Conservation (phyloP, 306 rosid species). For the Dryas drummondii region DNA sequence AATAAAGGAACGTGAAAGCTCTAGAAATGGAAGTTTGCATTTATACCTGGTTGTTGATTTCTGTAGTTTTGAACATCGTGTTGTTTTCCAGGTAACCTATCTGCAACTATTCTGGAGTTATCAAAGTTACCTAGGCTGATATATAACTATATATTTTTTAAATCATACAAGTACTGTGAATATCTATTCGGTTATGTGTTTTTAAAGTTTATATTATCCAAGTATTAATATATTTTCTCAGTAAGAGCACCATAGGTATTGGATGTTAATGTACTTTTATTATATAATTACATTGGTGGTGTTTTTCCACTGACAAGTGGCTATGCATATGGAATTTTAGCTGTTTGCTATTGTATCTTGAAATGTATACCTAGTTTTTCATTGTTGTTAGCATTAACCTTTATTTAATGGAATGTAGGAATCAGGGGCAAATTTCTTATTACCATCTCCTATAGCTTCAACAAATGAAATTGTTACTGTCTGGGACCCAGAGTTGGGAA, state of each 20-base stretch:
- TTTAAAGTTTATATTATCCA: background rate
- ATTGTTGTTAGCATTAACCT: constrained; percentile 7
- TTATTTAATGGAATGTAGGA: constrained; percentile 64
- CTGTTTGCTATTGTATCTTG: background rate
- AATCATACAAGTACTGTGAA: too few species aligned
- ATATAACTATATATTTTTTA: background rate
- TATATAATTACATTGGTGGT: background rate
- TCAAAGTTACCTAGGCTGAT: constrained; percentile 8
- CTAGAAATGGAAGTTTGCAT: constrained; percentile 73
- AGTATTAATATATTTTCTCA: background rate
- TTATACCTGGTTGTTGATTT: constrained; percentile 84
- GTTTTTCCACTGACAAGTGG: background rate
- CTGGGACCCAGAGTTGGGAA: constrained; percentile 96
- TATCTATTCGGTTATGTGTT: background rate
- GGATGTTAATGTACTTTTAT: background rate
- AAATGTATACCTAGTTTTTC: too few species aligned
- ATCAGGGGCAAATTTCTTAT: constrained; percentile 89
- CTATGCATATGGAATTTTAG: background rate
- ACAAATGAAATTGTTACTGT: constrained; percentile 89
- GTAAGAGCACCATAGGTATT: background rate
- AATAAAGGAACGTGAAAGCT: constrained; percentile 77
- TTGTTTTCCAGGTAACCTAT: constrained; percentile 82
- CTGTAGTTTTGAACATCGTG: constrained; percentile 86
- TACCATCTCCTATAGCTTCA: constrained; percentile 90
- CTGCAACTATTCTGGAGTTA: constrained; percentile 16